Percentiles rank a stretch among this genome's conserved stretches.
phyloP scores from a whole-genome alignment of 2,329 filamentous ascomycete species.

The Pyrenochaeta sp. region DNA sequence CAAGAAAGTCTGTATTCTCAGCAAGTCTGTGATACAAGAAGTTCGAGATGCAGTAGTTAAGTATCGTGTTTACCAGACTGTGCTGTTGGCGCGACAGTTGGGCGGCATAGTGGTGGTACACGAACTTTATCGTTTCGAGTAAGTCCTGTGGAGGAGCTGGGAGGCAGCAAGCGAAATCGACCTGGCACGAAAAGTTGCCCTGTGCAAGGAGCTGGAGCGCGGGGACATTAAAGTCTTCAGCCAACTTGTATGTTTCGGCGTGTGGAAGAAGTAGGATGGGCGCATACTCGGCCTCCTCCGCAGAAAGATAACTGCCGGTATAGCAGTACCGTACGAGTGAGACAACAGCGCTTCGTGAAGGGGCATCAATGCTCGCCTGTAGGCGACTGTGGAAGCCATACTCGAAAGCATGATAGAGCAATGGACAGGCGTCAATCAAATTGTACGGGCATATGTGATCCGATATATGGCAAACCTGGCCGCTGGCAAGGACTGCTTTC shows the following conservation, averaged over 20 bases:
- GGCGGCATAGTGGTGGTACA: conserved; percentile 39
- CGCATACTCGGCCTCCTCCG: conserved; percentile 24
- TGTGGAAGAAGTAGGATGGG: conserved; percentile 50
- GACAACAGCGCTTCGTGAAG: conserved; percentile 41
- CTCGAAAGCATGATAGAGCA: conserved; percentile 54
- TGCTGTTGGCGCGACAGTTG: conserved; percentile 31
- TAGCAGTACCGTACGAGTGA: conserved; percentile 55
- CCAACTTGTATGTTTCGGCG: conserved; percentile 52
- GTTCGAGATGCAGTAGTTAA: conserved; percentile 54
- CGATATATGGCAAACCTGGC: conserved; percentile 42
- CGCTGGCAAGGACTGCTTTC: conserved; percentile 42
- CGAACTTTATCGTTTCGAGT: conserved; percentile 49
- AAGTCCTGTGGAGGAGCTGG: conserved; percentile 51
- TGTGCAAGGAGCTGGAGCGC: conserved; percentile 51
- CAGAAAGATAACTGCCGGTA: conserved; percentile 48
- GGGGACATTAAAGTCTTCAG: conserved; percentile 50
- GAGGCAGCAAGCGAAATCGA: conserved; percentile 50
- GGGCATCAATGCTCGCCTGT: conserved; percentile 50
- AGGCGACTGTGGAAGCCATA: conserved; percentile 33
- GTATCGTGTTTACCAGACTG: conserved; percentile 49
- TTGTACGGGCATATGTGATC: conserved; percentile 39
- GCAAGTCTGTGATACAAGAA: conserved; percentile 51
- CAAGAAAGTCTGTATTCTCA: conserved; percentile 46
- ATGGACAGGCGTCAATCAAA: conserved; percentile 47
- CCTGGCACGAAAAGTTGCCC: conserved; percentile 50